These are phyloP conservation scores for Lasiodiplodia citricola DNA, from an alignment of 2,329 filamentous ascomycete species.

Conservation along the genomic window DNA sequence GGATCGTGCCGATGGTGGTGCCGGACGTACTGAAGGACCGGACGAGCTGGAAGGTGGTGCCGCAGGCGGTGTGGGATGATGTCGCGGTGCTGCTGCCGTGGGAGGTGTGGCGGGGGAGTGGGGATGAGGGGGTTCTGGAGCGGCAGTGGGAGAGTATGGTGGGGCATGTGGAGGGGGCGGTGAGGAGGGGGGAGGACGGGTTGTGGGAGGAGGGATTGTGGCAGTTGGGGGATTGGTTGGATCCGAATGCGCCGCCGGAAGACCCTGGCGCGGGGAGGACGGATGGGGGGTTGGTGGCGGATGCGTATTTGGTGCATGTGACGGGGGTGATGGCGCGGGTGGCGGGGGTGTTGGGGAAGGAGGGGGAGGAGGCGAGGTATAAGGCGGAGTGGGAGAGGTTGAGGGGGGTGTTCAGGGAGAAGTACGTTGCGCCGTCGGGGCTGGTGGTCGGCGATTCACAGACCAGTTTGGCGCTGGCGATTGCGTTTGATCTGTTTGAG, in stretches of 20 bases:
- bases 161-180: slow-evolving; percentile 44
- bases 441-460: slow-evolving; percentile 31
- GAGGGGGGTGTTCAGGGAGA: slow-evolving; percentile 36
- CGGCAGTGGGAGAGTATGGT: slow-evolving; percentile 45
- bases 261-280: slow-evolving; percentile 42
- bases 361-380: slow-evolving; percentile 33
- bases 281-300: slow-evolving; percentile 44
- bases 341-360: slow-evolving; percentile 33
- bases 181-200: slow-evolving; percentile 38
- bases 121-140: slow-evolving; percentile 42
- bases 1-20: slow-evolving; percentile 33
- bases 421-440: slow-evolving; percentile 30
- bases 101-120: slow-evolving; percentile 41
- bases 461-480: slow-evolving; percentile 32
- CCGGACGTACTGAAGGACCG: slow-evolving; percentile 28
- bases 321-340: slow-evolving; percentile 40
- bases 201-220: slow-evolving; percentile 44
- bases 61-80: slow-evolving; percentile 49
- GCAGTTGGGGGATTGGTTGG: slow-evolving; percentile 51
- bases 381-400: slow-evolving; percentile 30
- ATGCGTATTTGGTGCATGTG: slow-evolving; percentile 47
- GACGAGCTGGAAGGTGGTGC: neutral
- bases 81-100: slow-evolving; percentile 45
- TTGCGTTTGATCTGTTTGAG: slow-evolving; percentile 36
- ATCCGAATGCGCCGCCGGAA: slow-evolving; percentile 45